Conservation (phyloP, 2,329 filamentous ascomycete species). For the Trichoderma semiorbis region DNA sequence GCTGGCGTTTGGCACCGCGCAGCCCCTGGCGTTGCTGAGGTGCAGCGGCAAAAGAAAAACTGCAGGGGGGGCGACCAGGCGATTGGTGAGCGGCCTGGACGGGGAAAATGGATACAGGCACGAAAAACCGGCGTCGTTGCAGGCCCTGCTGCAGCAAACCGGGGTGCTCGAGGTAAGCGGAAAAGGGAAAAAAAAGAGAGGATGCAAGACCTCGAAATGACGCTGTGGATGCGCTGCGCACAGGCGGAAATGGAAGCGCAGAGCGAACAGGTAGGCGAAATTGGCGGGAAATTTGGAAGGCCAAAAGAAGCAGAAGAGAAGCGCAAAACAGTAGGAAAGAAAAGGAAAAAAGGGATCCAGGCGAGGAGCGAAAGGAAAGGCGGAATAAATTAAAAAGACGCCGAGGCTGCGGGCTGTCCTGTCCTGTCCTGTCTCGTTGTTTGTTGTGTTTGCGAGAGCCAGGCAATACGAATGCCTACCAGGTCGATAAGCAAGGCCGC, state of each 20-base stretch:
- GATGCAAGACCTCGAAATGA: slow-evolving; percentile 2
- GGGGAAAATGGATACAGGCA: slow-evolving; percentile 11
- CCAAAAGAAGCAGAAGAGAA: slow-evolving; percentile 4
- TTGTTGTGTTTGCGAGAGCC: slow-evolving; percentile 3
- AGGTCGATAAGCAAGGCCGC: not conserved
- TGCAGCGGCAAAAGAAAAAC: slow-evolving; percentile 1
- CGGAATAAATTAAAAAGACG: not conserved
- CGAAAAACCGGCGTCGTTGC: not conserved
- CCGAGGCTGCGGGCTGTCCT: not conserved
- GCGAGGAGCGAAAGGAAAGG: not conserved
- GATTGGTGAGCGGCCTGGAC: slow-evolving; percentile 3
- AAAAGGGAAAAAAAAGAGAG: not conserved
- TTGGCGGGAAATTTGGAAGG: not conserved
- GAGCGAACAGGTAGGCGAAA: not conserved
- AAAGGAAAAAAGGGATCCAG: not conserved
- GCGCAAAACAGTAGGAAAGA: not conserved
- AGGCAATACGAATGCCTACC: not conserved
- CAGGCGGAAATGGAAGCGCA: not conserved
- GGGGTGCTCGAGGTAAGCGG: slow-evolving; percentile 9
- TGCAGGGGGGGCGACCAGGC: slow-evolving; percentile 6
- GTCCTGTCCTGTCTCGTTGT: not conserved
- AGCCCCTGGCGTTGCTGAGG: slow-evolving; percentile 11
- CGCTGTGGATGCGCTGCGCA: slow-evolving; percentile 11
- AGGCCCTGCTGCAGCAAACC: slow-evolving; percentile 15
- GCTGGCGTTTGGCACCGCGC: slow-evolving; percentile 5